phyloP scores from a whole-genome alignment of 1,284 basidiomycete species.

The Melampsora abietis-canadensis region DNA sequence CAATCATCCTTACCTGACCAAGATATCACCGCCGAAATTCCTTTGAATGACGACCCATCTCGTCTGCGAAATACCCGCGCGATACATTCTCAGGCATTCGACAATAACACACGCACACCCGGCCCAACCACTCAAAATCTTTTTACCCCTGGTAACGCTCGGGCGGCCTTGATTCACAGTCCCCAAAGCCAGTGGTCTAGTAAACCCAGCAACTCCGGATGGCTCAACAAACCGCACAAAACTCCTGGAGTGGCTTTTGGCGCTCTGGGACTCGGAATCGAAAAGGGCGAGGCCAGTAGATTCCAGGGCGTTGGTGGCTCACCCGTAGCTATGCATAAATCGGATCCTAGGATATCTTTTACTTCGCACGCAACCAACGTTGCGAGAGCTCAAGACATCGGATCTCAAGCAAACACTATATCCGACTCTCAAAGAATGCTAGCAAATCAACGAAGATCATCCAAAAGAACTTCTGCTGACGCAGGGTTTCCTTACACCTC shows the following conservation, averaged over 20 bases:
- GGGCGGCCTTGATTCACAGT: conserved; percentile 16
- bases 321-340: conserved; percentile 11
- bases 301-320: background rate
- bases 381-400: background rate
- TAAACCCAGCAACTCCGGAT: conserved; percentile 14
- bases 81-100: conserved; percentile 20
- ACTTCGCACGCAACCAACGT: background rate
- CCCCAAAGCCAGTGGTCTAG: conserved; percentile 40
- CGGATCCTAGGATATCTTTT: background rate
- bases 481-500: conserved; percentile 35
- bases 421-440: conserved; percentile 13
- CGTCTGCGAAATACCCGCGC: conserved; percentile 21
- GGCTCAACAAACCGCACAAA: conserved; percentile 36
- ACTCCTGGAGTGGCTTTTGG: conserved; percentile 25
- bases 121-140: conserved; percentile 10
- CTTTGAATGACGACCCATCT: conserved; percentile 38
- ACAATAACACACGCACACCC: conserved; percentile 20
- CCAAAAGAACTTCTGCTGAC: conserved; percentile 41
- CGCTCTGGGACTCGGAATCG: conserved; percentile 3
- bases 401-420: conserved; percentile 7
- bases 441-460: conserved; percentile 10
- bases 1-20: conserved; percentile 2
- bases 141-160: conserved; percentile 34
- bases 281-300: conserved; percentile 1
- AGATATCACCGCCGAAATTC: conserved; percentile 28